Evolutionary conservation across 2,329 filamentous ascomycete species (phyloP).

Genomic region (Talaromyces funiculosus): DNA sequence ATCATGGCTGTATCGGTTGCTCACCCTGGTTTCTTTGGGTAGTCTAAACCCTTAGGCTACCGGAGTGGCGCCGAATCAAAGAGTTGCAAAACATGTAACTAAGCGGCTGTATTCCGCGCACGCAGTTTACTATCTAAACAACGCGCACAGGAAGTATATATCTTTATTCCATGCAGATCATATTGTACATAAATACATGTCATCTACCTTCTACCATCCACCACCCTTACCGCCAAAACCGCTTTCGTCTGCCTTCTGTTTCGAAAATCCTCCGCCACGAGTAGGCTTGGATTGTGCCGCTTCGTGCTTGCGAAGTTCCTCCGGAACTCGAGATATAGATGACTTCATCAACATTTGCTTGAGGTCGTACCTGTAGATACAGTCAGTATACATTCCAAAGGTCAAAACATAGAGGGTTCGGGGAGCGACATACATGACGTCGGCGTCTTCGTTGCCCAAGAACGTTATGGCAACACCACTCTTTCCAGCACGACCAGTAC

Average conservation of each 20-base stretch:
- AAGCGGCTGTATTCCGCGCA: background rate
- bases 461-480: slow-evolving; percentile 95
- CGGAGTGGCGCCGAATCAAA: too few species aligned
- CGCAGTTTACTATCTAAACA: background rate
- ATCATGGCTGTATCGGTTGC: too few species aligned
- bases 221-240: slow-evolving; percentile 33
- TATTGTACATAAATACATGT: background rate
- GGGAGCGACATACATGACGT: slow-evolving; percentile 61
- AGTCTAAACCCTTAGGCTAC: too few species aligned
- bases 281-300: slow-evolving; percentile 77
- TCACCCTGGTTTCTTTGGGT: too few species aligned
- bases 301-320: slow-evolving; percentile 84
- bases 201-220: slow-evolving; percentile 24
- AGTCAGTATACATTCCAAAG: slow-evolving; percentile 10
- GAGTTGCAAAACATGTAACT: too few species aligned
- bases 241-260: slow-evolving; percentile 46
- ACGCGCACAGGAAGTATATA: background rate
- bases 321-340: slow-evolving; percentile 78
- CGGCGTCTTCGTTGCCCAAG: slow-evolving; percentile 80
- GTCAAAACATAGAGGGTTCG: background rate
- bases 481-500: slow-evolving; percentile 96
- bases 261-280: slow-evolving; percentile 31
- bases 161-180: background rate
- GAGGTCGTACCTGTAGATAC: slow-evolving; percentile 60
- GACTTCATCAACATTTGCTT: slow-evolving; percentile 95